Evolutionary conservation across 768 basidiomycete genomes (phyloP).

Genomic region (Porphyrellus cyaneotinctus): DNA sequence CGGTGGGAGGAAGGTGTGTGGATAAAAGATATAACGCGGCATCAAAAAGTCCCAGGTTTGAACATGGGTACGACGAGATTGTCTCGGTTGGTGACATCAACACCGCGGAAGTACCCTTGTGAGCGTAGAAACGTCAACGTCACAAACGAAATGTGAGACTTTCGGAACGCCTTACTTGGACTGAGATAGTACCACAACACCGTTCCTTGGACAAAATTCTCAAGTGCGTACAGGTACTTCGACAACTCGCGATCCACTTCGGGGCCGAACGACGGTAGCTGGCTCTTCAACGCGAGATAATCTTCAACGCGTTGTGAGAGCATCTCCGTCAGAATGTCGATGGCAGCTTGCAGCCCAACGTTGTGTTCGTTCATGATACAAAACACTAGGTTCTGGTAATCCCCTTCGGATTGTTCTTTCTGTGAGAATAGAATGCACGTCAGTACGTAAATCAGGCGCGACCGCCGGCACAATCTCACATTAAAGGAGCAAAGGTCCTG

Average conservation of each 20-base stretch:
- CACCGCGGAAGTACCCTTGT: slow-evolving; percentile 32
- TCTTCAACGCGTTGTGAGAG: slow-evolving; percentile 33
- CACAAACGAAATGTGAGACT: background rate
- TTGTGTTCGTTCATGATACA: slow-evolving; percentile 36
- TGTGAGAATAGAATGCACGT: slow-evolving; percentile 11
- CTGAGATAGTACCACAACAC: slow-evolving; percentile 40
- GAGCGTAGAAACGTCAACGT: slow-evolving; percentile 10
- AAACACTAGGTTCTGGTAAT: slow-evolving; percentile 39
- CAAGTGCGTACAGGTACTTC: slow-evolving; percentile 33
- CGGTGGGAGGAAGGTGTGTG: background rate
- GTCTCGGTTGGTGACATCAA: slow-evolving; percentile 31
- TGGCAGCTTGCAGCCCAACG: slow-evolving; percentile 32
- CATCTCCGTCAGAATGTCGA: slow-evolving; percentile 37
- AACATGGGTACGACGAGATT: slow-evolving; percentile 31
- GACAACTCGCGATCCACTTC: slow-evolving; percentile 34
- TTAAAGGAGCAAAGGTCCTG: slow-evolving; percentile 31
- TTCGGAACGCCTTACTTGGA: slow-evolving; percentile 28
- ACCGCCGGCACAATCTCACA: slow-evolving; percentile 15
- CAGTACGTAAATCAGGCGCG: slow-evolving; percentile 8
- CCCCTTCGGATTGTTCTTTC: slow-evolving; percentile 39
- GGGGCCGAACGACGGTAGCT: slow-evolving; percentile 34
- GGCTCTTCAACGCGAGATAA: slow-evolving; percentile 30
- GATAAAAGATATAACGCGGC: background rate
- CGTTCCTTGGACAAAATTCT: slow-evolving; percentile 38
- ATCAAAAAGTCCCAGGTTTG: slow-evolving; percentile 23